Evolutionary conservation across 2,329 filamentous ascomycete genomes (phyloP).

Genomic region (Curvularia eragrostidis): DNA sequence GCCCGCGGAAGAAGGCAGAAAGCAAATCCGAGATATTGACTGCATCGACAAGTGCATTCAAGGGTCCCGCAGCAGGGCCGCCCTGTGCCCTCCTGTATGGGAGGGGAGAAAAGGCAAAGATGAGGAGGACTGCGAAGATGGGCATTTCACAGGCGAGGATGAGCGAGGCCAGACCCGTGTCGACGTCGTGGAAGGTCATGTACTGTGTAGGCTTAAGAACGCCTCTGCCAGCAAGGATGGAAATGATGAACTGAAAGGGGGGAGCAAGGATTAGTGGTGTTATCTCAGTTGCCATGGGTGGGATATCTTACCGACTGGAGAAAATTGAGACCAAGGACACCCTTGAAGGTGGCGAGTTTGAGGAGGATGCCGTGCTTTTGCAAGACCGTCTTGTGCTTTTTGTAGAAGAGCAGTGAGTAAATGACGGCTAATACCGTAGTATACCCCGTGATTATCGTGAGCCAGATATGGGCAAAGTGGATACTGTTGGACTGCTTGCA

Average conservation of each 20-base stretch:
- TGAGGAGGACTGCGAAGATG: slow-evolving; percentile 37
- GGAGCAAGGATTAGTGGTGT: too few relatives aligned
- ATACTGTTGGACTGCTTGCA: slow-evolving; percentile 39
- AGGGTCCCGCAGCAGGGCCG: slow-evolving; percentile 24
- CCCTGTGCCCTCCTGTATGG: slow-evolving; percentile 25
- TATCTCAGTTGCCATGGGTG: too few relatives aligned
- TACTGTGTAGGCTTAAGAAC: slow-evolving; percentile 34
- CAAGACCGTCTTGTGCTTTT: slow-evolving; percentile 28
- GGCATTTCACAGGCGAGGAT: slow-evolving; percentile 45
- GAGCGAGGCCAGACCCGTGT: slow-evolving; percentile 35
- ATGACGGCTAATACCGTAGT: slow-evolving; percentile 32
- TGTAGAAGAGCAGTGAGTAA: slow-evolving; percentile 35
- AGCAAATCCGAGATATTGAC: slow-evolving; percentile 40
- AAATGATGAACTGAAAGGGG: slow-evolving; percentile 33
- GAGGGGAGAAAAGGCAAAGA: slow-evolving; percentile 36
- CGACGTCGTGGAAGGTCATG: slow-evolving; percentile 41
- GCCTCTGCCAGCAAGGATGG: slow-evolving; percentile 35
- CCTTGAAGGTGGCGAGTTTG: slow-evolving; percentile 43
- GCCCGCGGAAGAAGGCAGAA: slow-evolving; percentile 36
- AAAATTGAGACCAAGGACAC: slow-evolving; percentile 40
- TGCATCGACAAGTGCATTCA: slow-evolving; percentile 34
- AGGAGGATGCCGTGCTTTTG: slow-evolving; percentile 34
- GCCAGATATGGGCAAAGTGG: slow-evolving; percentile 44
- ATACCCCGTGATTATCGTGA: slow-evolving; percentile 31
- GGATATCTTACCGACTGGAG: slow-evolving; percentile 37